Base-by-base conservation (phyloP, 2,329 filamentous ascomycete species). In the Lojkania enalia region DNA sequence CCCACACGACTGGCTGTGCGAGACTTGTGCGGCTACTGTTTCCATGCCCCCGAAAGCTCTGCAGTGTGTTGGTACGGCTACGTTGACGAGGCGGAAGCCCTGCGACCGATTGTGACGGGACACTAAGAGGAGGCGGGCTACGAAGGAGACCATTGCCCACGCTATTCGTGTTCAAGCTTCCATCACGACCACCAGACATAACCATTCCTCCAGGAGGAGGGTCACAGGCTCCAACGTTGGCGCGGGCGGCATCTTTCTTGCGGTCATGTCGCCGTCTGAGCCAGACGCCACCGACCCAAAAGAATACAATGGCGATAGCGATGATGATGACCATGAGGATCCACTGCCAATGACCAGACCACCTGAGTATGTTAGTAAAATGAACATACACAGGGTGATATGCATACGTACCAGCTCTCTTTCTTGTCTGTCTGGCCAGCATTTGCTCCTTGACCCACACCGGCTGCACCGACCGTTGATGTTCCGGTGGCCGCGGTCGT, bases 311-410 rank as follows among this genome's bases (percentile, higher is more conserved):
- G 41, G 76, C 85, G 48, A 92, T 74, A 32, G 85, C 78, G 20
- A 95, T 77, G 50, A 92, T 74, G 53, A 90, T 84, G 41, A 94
- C 77, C 78, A 94, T 89, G 51, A 92, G 77, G 35, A 95, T 81
- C 88, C 88, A 95, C 73, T 84, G 79, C 75, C 82, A 89, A 68
- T 92, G 88, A 20, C 74, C 77, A 5, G 79, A 77, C 38, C 88
- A 71, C 86, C 87, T 89, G 49, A 4, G 27, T 13, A 16, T 27
- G 36, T 39, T 15, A n/a, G 15, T 25, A 23, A 20, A n/a, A 29
- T 27, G 5, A 27, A 11, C 16, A n/a, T 5, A 36, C 5, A 21
- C 33, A 20, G 16, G 12, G 30, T 15, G 7, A 33, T 16, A 35
- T 4, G 13, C 19, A 25, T 41, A 50, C 52, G 29, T 45, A 59